Evolutionary conservation across 2,329 filamentous ascomycete species (phyloP), one percentile per base, ranked within the genome.

Genomic region (Fusarium oligoseptatum): DNA sequence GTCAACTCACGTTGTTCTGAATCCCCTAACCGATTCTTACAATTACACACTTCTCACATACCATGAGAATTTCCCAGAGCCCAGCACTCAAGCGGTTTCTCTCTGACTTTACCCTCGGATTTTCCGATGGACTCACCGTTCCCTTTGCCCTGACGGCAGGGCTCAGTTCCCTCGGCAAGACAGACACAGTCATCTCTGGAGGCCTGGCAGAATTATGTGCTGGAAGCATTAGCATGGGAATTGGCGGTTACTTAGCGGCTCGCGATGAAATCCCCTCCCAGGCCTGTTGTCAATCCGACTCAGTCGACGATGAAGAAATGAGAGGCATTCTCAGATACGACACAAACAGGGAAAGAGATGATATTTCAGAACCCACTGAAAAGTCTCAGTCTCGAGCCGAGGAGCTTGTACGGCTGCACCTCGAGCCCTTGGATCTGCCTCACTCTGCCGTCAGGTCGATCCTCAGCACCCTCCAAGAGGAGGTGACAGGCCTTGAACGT

Each of bases 101-200:
- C 14, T 87, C 88, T 43, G 92, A 94, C 82, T 90, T 92, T 67
- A 94, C 93, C 2, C 89, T 94, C 70, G 93, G 93, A 24, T 90
- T 94, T 72, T 91, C 92, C 0, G 93, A 95, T 82, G 93, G 93
- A 14, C 84, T 94, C 69, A 94, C 93, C 0, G 93, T 94, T 0
- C 93, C 93, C 0, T 94, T 95, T 78, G 93, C 93, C 20, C 84
- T 94, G 20, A 94, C 92, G 0, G 92, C 93, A 1, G 92, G 93
- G 3, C 85, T 95, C 5, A 89, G 88, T 22, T 88, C 88, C 4
- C 83, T 92, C 6, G 90, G 90, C 3, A 85, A 88, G 64, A 88
- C 89, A 15, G 87, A 88, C 65, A 90, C 91, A 0, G 90, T 92
- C 64, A 88, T 95, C 24, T 89, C 91, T 43, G 92, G 91, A 3